Evolutionary conservation across 2,329 filamentous ascomycete genomes (phyloP).

Genomic region (Leptographium wingfieldii): DNA sequence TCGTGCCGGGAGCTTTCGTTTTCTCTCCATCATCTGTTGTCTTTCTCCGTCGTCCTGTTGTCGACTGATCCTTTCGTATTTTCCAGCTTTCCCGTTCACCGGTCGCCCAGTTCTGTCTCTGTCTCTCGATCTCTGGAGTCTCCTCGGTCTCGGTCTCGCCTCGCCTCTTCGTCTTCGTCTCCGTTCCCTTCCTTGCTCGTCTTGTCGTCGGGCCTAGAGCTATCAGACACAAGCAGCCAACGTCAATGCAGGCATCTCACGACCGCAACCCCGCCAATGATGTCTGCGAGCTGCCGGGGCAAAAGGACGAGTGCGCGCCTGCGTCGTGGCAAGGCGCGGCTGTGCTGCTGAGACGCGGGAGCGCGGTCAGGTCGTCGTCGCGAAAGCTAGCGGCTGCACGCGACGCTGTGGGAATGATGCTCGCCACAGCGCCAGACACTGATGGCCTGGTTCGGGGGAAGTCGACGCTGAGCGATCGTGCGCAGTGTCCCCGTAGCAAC

Average conservation of each 20-base stretch:
- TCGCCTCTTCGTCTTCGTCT: neutral
- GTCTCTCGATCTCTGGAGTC: too few species aligned
- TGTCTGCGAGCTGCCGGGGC: neutral
- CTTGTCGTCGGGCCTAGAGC: neutral
- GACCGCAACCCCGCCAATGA: slow-evolving; percentile 1
- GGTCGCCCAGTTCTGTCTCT: neutral
- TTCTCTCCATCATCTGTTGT: slow-evolving; percentile 42
- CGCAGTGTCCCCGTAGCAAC: neutral
- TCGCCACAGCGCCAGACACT: neutral
- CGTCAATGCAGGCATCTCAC: slow-evolving; percentile 8
- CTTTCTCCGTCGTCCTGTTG: too few species aligned
- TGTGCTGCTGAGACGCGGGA: neutral
- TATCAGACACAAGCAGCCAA: slow-evolving; percentile 8
- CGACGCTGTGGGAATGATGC: neutral
- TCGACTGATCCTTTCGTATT: neutral
- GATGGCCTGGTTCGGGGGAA: neutral
- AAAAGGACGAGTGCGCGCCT: neutral
- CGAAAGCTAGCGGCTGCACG: neutral
- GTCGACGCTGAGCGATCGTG: neutral
- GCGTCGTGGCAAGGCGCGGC: neutral
- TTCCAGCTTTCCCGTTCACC: neutral
- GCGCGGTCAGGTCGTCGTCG: neutral
- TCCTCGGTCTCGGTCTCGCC: neutral
- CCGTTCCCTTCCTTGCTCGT: neutral
- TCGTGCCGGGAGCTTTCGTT: slow-evolving; percentile 52